Evolutionary conservation across 2,329 filamentous ascomycete species (phyloP).

Genomic region (Leptographium galeiforme): DNA sequence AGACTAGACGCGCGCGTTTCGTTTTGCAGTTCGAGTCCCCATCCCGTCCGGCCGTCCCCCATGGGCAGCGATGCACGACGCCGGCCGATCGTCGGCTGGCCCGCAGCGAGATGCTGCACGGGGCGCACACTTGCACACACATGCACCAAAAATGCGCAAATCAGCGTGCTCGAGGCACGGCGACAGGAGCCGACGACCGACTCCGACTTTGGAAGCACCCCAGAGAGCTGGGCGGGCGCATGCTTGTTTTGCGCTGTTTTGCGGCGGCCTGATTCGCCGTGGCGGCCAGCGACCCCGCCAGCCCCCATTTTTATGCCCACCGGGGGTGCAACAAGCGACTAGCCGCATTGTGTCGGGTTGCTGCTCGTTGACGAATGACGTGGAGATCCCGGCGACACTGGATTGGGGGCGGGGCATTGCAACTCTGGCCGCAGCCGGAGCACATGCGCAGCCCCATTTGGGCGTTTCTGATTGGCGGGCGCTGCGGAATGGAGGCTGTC

Average conservation of each 20-base stretch:
- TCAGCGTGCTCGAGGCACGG: too few species aligned
- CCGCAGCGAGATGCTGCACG: neutral
- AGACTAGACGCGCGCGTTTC: neutral
- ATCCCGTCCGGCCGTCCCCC: too few species aligned
- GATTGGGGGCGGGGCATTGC: neutral
- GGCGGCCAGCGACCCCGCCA: neutral
- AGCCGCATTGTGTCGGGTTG: neutral
- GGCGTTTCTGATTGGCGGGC: neutral
- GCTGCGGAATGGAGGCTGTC: neutral
- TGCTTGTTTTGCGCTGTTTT: neutral
- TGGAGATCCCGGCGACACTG: too few species aligned
- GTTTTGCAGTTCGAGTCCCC: too few species aligned
- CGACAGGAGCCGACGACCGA: neutral
- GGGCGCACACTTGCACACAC: neutral
- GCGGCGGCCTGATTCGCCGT: constrained; percentile 1
- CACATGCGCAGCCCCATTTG: neutral
- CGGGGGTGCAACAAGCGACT: neutral
- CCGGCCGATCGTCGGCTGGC: neutral
- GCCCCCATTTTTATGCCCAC: neutral
- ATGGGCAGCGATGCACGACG: too few species aligned
- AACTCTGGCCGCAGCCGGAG: neutral
- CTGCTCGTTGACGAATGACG: too few species aligned
- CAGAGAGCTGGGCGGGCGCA: neutral
- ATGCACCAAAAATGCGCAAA: neutral
- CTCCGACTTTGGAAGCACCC: neutral